Base-by-base conservation (phyloP, 2,329 filamentous ascomycete genomes). In the Colletotrichum eleusines region DNA sequence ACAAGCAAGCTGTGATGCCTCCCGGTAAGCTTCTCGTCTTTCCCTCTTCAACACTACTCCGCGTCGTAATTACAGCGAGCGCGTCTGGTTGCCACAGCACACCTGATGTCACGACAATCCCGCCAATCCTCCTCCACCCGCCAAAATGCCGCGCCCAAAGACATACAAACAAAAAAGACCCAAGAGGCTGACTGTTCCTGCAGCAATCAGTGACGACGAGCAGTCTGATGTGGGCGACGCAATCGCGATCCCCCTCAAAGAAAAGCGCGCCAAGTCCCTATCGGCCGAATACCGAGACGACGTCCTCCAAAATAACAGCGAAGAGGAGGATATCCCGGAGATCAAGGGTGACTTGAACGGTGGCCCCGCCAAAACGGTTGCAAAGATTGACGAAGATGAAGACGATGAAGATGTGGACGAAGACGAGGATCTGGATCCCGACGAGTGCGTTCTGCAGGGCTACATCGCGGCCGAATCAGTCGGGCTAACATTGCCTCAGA, bases 351-450 rank as follows among this genome's bases (percentile, higher is more conserved):
- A 66, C n/a, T 16, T 72, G 33, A 70, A 70, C 16, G 66, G 66
- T 38, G 71, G 46, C 23, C 26, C 46, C n/a, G 55, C 74, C 54
- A 79, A 79, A 46, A 9, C 64, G n/a, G n/a, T 8, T 4, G 20
- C 8, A 9, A 38, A 33, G 0, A 12, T 12, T 0, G 80, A 78
- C 0, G 79, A 78, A 5, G 80, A 78, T 2, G 79, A 80, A 0
- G 79, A 78, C 0, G 81, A 81, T 7, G 77, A 79, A 44, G 74
- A 85, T 40, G 78, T 80, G 20, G 77, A 81, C 23, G 78, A 78
- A 26, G 88, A 84, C 3, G 85, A 83, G 77, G 84, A 81, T 1
- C 63, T 76, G 8, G 75, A 77, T 2, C 74, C 75, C 48, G 74
- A 81, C 68, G 78, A 78, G 74, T 76, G 67, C 64, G 73, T 68